Evolutionary conservation across 257 asterid species (phyloP).

Genomic region (Lycium ferocissimum): DNA sequence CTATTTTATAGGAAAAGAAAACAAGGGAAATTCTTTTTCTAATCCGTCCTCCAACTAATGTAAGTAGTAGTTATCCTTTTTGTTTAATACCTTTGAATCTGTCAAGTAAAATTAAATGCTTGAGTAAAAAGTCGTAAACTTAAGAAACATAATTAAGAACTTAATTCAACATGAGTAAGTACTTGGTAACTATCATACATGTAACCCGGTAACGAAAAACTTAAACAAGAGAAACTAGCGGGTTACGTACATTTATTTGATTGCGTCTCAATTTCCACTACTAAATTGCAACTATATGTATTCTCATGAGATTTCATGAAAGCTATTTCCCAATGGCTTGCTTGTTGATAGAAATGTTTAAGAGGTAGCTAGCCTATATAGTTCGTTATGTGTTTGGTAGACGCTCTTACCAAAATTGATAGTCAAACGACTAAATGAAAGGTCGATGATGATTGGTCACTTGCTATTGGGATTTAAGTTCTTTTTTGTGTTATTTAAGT

Average conservation of each 20-base stretch:
- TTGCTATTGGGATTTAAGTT: background rate
- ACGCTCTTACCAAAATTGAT: background rate
- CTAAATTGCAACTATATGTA: background rate
- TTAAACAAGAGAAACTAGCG: background rate
- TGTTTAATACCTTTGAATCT: background rate
- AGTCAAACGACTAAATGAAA: background rate
- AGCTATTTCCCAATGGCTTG: background rate
- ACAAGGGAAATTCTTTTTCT: background rate
- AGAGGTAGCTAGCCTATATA: background rate
- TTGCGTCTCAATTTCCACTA: background rate
- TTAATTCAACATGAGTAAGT: background rate
- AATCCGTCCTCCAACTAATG: too few species aligned
- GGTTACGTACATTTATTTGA: background rate
- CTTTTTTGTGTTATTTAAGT: background rate
- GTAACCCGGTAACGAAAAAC: background rate
- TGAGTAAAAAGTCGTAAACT: background rate
- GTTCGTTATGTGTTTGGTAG: constrained; percentile 30
- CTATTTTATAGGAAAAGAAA: background rate
- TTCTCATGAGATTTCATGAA: background rate
- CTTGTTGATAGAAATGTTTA: background rate
- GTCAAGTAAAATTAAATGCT: background rate
- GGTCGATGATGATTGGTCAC: background rate
- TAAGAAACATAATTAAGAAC: background rate
- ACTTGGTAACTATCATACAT: background rate
- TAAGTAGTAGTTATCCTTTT: background rate